Conservation (phyloP, 75 land plant genomes). For the Selaginella moellendorffii region DNA sequence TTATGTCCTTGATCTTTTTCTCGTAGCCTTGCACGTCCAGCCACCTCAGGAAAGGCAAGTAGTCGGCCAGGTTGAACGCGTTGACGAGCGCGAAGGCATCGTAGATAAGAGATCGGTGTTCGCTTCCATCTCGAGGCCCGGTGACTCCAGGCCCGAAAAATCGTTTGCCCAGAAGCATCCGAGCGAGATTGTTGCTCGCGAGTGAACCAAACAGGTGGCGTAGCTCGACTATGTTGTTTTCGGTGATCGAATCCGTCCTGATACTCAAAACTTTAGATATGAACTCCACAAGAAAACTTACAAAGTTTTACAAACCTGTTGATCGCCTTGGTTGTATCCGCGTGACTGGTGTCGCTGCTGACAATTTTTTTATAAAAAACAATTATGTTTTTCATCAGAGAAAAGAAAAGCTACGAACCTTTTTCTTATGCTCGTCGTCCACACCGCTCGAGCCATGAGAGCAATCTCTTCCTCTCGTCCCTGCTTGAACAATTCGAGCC, state of each 20-base stretch:
- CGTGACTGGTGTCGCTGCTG: no score
- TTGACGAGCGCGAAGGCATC: background rate
- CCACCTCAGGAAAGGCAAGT: slow-evolving; percentile 2
- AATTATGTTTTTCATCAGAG: no score
- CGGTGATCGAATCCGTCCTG: no score
- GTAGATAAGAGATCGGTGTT: slow-evolving; percentile 8
- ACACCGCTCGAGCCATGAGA: background rate
- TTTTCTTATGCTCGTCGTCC: no score
- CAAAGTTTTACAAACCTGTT: no score
- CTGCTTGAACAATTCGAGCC: slow-evolving; percentile 18
- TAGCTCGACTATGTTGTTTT: slow-evolving; percentile 20
- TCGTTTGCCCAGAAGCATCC: slow-evolving; percentile 24
- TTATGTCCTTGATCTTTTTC: slow-evolving; percentile 10
- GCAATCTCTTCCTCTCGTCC: slow-evolving; percentile 17
- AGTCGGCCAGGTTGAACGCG: background rate
- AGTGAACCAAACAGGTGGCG: slow-evolving; percentile 15
- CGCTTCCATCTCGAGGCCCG: slow-evolving; percentile 2
- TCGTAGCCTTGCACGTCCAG: slow-evolving; percentile 3
- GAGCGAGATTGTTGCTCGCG: slow-evolving; percentile 15
- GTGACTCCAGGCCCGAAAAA: slow-evolving; percentile 16
- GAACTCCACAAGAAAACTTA: no score
- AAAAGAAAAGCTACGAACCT: no score
- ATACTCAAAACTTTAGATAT: no score
- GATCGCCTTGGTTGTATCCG: no score
- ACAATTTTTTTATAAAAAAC: no score